Evolutionary conservation across 2,329 filamentous ascomycete species (phyloP), one percentile per base, ranked within the genome.

Genomic region (Helotiales sp.): DNA sequence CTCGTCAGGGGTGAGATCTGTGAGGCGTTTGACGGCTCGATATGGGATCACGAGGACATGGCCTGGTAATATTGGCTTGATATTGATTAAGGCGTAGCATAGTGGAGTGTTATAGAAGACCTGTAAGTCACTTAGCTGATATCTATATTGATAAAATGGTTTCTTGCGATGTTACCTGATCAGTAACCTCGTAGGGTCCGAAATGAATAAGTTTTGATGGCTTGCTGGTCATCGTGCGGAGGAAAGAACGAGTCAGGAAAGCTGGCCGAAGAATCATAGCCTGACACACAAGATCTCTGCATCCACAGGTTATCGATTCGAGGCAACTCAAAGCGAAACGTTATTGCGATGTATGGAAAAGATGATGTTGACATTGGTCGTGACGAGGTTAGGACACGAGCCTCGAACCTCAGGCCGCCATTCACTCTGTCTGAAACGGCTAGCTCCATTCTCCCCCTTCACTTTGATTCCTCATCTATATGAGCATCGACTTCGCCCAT

Each of bases 61-160:
- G 57, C 95, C 95, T 0, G 93, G 92, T 1, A 97, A 82, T 34
- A 99, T 84, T 24, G 95, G 95, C 76, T 96, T 97, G 72, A 98
- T 85, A 76, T 99, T 99, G 57, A 98, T 93, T 62, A 98, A 81
- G 54, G 91, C 92, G 77, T 92, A 97, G 66, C 88, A 90, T 68
- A 89, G 81, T 0, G 83, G 80, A 1, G 93, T 96, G 64, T 81
- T 80, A 74, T 96, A 84, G 78, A 98, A 98, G 77, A 97, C 91
- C 89, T 97, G 66, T 56, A 51, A 27, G 36, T 36, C 44, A 29
- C 46, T 60, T 25, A 44, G 22, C 6, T 13, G 12, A 30, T 42
- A n/a, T 31, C 5, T 44, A 33, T 15, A 19, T 25, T 24, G 2
- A 31, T n/a, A 8, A 13, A 5, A 7, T 17, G 22, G 22, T n/a